Conservation (phyloP, 208 protist species). For the Acanthamoeba divionensis region DNA sequence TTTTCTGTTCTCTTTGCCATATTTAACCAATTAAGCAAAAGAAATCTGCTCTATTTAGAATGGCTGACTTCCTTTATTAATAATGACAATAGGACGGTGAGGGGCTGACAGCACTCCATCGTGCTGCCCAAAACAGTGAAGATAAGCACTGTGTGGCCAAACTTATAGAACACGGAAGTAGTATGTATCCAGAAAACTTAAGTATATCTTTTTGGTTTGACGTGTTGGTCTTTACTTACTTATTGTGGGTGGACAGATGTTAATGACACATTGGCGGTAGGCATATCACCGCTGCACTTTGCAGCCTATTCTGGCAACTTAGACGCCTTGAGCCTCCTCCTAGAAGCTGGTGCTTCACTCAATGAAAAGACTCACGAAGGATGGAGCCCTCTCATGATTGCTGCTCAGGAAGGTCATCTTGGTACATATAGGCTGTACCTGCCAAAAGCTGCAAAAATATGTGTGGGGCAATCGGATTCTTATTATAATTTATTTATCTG, state of each 20-base stretch:
- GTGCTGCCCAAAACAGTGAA: background rate
- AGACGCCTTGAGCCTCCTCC: background rate
- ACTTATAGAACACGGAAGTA: conserved; percentile 9
- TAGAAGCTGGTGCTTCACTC: background rate
- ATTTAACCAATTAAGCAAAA: background rate
- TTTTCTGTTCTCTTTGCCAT: background rate
- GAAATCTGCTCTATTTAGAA: background rate
- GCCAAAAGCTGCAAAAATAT: background rate
- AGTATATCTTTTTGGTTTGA: background rate
- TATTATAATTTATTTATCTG: too few species aligned
- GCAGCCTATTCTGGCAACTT: conserved; percentile 19
- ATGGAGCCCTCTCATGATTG: conserved; percentile 34
- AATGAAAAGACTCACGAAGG: conserved; percentile 26
- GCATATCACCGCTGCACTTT: conserved; percentile 43
- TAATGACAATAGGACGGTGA: background rate
- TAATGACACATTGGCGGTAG: background rate
- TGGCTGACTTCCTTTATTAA: background rate
- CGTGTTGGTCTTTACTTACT: too few species aligned
- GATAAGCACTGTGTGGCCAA: background rate
- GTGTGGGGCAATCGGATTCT: too few species aligned
- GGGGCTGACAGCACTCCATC: conserved; percentile 24
- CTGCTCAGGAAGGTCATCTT: conserved; percentile 10
- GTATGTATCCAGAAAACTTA: background rate
- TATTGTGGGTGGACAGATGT: background rate
- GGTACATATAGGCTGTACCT: background rate